Conservation (phyloP, 1,284 basidiomycete species). For the Coriolopsis trogii region DNA sequence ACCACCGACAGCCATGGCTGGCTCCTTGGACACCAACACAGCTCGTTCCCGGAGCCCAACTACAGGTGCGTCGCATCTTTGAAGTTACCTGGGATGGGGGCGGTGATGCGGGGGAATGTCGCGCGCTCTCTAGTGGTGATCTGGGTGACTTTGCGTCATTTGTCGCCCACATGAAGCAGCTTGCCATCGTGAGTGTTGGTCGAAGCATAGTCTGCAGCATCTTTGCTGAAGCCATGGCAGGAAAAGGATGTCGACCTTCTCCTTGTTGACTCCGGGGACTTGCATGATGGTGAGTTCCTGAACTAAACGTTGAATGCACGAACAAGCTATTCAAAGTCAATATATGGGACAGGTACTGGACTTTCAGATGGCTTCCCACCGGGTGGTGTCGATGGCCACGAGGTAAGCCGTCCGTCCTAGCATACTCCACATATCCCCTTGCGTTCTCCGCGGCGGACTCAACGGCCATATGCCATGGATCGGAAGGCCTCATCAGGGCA, state of each 20-base stretch:
- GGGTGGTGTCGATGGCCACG: constrained; percentile 74
- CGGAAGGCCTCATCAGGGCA: too few relatives aligned
- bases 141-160: constrained; percentile 84
- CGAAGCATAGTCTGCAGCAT: background rate
- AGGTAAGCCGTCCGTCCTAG: constrained; percentile 42
- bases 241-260: constrained; percentile 71
- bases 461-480: too few relatives aligned
- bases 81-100: background rate
- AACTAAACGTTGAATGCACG: constrained; percentile 10
- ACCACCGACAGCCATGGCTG: constrained; percentile 86
- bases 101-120: background rate
- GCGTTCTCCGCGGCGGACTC: too few relatives aligned
- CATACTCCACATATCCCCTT: background rate
- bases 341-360: constrained; percentile 54
- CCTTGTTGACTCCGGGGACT: constrained; percentile 76
- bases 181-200: constrained; percentile 49
- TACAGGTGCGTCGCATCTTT: constrained; percentile 50
- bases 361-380: constrained; percentile 72
- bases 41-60: constrained; percentile 72
- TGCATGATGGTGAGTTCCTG: constrained; percentile 72
- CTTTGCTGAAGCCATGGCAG: constrained; percentile 32
- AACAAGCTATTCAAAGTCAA: background rate
- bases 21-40: constrained; percentile 78
- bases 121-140: constrained; percentile 59
- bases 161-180: constrained; percentile 77